Evolutionary conservation across 2,329 filamentous ascomycete species (phyloP).

Genomic region (Aspergillus pseudoviridinutans): DNA sequence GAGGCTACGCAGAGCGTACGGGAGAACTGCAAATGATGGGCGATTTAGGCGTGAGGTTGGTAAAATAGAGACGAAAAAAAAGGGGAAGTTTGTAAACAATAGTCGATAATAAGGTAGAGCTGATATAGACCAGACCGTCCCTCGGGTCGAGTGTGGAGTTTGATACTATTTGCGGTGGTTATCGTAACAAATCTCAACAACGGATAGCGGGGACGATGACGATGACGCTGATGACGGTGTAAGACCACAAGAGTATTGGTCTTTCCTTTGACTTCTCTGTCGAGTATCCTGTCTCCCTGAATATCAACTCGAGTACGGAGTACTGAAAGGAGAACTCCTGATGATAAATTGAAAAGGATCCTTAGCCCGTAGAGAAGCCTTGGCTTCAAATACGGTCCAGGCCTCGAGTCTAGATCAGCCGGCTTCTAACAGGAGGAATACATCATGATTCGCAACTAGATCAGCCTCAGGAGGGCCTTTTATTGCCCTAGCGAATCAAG

Average conservation of each 20-base stretch:
- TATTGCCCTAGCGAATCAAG: neutral
- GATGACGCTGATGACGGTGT: neutral
- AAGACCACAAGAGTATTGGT: neutral
- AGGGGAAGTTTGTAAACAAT: neutral
- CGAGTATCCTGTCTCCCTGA: neutral
- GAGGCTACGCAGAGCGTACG: neutral
- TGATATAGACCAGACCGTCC: neutral
- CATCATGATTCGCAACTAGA: conserved; percentile 4
- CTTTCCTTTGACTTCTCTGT: neutral
- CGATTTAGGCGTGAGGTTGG: neutral
- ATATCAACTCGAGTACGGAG: neutral
- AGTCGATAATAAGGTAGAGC: neutral
- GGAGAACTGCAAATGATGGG: neutral
- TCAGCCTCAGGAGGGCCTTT: neutral
- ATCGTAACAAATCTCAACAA: neutral
- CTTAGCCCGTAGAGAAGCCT: conserved; percentile 6
- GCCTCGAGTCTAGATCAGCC: conserved; percentile 11
- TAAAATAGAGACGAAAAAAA: neutral
- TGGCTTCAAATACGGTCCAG: conserved; percentile 14
- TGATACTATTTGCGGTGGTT: neutral
- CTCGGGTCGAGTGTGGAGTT: neutral
- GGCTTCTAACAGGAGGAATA: conserved; percentile 8
- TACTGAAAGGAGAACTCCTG: neutral
- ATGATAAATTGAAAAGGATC: conserved; percentile 5
- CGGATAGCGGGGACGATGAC: neutral